Evolutionary conservation across 352 stramenopile genomes (phyloP).

Genomic region (Globisporangium acanthophoron): DNA sequence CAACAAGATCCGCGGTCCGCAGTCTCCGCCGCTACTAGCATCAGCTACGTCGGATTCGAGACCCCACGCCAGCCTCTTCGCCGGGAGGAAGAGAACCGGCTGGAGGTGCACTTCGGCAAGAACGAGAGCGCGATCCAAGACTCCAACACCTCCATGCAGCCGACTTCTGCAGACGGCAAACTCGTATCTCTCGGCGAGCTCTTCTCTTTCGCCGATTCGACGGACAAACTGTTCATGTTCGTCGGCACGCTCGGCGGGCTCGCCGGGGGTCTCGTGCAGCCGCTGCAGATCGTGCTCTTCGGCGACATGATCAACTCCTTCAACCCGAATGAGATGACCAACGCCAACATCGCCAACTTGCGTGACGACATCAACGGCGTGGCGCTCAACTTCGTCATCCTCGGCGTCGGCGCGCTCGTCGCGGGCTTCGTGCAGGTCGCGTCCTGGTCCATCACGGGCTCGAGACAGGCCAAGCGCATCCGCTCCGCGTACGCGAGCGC

Average conservation of each 20-base stretch:
- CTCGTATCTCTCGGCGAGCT: too few relatives aligned
- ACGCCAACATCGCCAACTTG: constrained; percentile 18
- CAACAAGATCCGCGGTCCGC: too few relatives aligned
- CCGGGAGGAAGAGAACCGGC: too few relatives aligned
- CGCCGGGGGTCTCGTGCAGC: constrained; percentile 12
- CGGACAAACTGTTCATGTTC: constrained; percentile 20
- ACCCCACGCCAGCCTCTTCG: too few relatives aligned
- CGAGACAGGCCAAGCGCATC: constrained; percentile 43
- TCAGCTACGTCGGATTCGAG: too few relatives aligned
- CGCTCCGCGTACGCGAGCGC: constrained; percentile 22
- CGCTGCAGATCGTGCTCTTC: constrained; percentile 30
- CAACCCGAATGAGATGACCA: constrained; percentile 10
- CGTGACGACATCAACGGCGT: constrained; percentile 25
- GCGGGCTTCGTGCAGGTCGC: constrained; percentile 33
- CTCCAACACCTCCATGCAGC: too few relatives aligned
- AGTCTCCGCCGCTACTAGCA: too few relatives aligned
- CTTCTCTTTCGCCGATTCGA: constrained; percentile 23
- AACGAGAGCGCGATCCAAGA: too few relatives aligned
- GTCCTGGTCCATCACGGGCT: constrained; percentile 55
- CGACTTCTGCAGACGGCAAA: too few relatives aligned
- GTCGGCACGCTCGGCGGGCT: constrained; percentile 16
- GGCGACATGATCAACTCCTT: constrained; percentile 30
- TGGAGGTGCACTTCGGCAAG: too few relatives aligned
- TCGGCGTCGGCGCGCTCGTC: constrained; percentile 25
- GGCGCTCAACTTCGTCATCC: constrained; percentile 23